Conservation (phyloP, 2,329 filamentous ascomycete genomes). For the Trichophyton verrucosum region DNA sequence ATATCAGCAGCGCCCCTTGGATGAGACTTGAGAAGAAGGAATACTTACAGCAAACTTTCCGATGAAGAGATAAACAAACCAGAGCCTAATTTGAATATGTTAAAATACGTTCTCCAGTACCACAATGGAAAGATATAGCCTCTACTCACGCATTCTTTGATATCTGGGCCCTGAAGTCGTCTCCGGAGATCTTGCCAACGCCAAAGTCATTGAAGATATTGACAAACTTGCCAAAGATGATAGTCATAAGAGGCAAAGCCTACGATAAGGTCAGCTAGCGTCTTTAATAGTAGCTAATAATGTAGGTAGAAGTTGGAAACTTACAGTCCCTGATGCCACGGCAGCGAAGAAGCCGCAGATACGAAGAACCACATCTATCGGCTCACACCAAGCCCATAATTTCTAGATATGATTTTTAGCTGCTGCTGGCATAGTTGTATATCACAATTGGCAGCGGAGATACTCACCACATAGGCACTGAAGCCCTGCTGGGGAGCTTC, state of each 20-base stretch:
- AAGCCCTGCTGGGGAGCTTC: slow-evolving; percentile 9
- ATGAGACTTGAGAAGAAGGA: neutral
- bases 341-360: slow-evolving; percentile 9
- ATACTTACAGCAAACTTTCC: slow-evolving; percentile 32
- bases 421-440: neutral
- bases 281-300: neutral
- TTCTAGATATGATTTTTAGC: slow-evolving; percentile 7
- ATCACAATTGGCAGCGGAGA: neutral
- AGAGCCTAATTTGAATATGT: slow-evolving; percentile 32
- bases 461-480: slow-evolving; percentile 10
- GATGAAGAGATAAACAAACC: slow-evolving; percentile 59
- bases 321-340: slow-evolving; percentile 9
- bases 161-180: slow-evolving; percentile 28
- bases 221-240: slow-evolving; percentile 42
- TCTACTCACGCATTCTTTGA: slow-evolving; percentile 24
- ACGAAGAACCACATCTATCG: slow-evolving; percentile 10
- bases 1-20: neutral
- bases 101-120: neutral
- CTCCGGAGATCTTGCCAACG: slow-evolving; percentile 21
- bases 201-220: slow-evolving; percentile 36
- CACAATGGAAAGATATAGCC: neutral
- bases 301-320: neutral
- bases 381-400: slow-evolving; percentile 12
- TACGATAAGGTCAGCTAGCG: neutral
- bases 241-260: slow-evolving; percentile 34